These are phyloP conservation scores for Nakazawaea siamensis DNA, from an alignment of 805 yeast genomes.

Conservation along the genomic window DNA sequence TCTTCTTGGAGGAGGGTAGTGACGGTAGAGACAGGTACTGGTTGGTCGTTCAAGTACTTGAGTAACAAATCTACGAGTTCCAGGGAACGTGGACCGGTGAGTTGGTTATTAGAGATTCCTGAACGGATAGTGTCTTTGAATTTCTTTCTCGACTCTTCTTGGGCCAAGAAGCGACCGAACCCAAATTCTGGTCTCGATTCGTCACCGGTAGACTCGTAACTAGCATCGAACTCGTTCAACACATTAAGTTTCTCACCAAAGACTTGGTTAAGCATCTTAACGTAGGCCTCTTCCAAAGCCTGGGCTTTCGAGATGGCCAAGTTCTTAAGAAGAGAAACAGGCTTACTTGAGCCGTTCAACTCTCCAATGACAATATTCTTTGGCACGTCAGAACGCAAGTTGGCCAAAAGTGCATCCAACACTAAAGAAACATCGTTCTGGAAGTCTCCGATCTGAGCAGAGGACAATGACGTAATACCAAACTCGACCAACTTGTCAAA, in stretches of 20 bases:
- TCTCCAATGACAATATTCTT: constrained; percentile 59
- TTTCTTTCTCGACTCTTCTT: constrained; percentile 39
- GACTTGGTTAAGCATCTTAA: constrained; percentile 65
- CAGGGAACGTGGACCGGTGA: constrained; percentile 32
- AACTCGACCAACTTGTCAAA: constrained; percentile 36
- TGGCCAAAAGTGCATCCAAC: constrained; percentile 39
- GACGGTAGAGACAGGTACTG: constrained; percentile 13
- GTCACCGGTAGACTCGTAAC: constrained; percentile 30
- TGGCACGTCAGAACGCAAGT: constrained; percentile 46
- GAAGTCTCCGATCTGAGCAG: constrained; percentile 43
- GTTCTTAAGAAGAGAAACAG: constrained; percentile 4
- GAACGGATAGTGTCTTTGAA: constrained; percentile 37
- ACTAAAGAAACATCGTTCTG: constrained; percentile 32
- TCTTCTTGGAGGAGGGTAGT: too few species aligned
- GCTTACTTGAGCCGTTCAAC: constrained; percentile 20
- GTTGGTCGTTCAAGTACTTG: constrained; percentile 52
- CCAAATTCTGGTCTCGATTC: constrained; percentile 77
- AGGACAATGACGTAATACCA: constrained; percentile 46
- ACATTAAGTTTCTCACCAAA: constrained; percentile 47
- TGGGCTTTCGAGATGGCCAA: constrained; percentile 38
- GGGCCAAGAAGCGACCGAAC: constrained; percentile 63
- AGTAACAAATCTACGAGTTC: constrained; percentile 51
- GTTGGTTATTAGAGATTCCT: constrained; percentile 35
- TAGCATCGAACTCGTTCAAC: constrained; percentile 48
- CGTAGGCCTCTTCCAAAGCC: constrained; percentile 65